Conservation (phyloP, 371 early-diverging fungal species). For the Globomyces sp. region DNA sequence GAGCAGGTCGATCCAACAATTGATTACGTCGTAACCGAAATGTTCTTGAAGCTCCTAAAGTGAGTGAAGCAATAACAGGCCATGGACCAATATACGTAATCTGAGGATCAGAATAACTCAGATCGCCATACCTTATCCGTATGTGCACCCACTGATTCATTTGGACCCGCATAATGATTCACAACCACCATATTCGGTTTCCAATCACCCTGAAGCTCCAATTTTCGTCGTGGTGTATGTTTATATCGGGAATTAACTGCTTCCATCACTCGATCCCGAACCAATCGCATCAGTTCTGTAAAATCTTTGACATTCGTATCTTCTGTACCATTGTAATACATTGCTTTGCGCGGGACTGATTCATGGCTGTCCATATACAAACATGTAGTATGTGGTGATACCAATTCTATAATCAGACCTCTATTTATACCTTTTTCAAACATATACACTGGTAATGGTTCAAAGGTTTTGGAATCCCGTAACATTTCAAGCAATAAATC, state of each 20-base stretch:
- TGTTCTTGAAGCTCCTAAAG: conserved; percentile 58
- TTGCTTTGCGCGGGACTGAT: conserved; percentile 10
- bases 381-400: conserved; percentile 28
- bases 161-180: conserved; percentile 36
- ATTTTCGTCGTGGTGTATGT: conserved; percentile 8
- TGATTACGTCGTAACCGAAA: conserved; percentile 51
- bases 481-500: conserved; percentile 26
- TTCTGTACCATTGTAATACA: conserved; percentile 24
- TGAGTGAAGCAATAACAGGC: conserved; percentile 57
- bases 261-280: conserved; percentile 17
- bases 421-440: conserved; percentile 23
- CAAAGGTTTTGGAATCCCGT: conserved; percentile 30
- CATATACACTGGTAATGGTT: conserved; percentile 24
- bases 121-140: conserved; percentile 21
- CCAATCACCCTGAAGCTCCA: conserved; percentile 34
- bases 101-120: too few species aligned
- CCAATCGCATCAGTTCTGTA: conserved; percentile 18
- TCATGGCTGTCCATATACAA: conserved; percentile 19
- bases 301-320: conserved; percentile 15
- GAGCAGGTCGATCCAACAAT: conserved; percentile 22
- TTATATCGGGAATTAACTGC: conserved; percentile 24
- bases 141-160: conserved; percentile 36
- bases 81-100: conserved; percentile 59
- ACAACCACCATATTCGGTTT: conserved; percentile 32
- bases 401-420: conserved; percentile 18